Percentiles rank a stretch among this genome's conserved stretches.
phyloP scores from a whole-genome alignment of 305 asterid species.

The Rubia occidens region DNA sequence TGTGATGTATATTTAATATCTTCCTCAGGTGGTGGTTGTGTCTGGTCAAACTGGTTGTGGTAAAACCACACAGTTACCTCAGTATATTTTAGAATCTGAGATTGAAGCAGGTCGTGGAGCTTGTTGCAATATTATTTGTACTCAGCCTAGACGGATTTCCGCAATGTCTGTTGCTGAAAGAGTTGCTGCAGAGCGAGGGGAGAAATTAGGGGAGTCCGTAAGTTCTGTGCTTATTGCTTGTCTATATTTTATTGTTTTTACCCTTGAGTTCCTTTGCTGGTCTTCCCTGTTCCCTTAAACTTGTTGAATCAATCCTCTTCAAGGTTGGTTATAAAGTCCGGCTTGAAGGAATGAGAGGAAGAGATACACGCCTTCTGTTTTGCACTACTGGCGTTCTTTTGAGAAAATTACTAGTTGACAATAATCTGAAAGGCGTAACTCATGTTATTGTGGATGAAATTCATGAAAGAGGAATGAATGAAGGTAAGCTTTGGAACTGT shows the following conservation, averaged over 20 bases:
- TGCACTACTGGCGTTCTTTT: slow-evolving; percentile 84
- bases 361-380: slow-evolving; percentile 86
- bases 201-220: slow-evolving; percentile 80
- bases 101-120: slow-evolving; percentile 73
- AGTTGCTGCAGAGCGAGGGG: slow-evolving; percentile 95
- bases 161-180: slow-evolving; percentile 89
- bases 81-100: slow-evolving; percentile 77
- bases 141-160: slow-evolving; percentile 93
- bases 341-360: slow-evolving; percentile 91
- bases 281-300: slow-evolving; percentile 8
- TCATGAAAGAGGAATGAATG: slow-evolving; percentile 98
- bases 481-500: slow-evolving; percentile 40
- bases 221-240: slow-evolving; percentile 30
- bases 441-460: slow-evolving; percentile 90
- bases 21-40: slow-evolving; percentile 72
- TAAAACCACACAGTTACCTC: slow-evolving; percentile 90
- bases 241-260: slow-evolving; percentile 7
- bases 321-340: slow-evolving; percentile 96
- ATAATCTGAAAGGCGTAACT: slow-evolving; percentile 72
- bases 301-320: slow-evolving; percentile 15
- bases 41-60: slow-evolving; percentile 98
- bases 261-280: slow-evolving; percentile 11
- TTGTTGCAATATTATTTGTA: slow-evolving; percentile 77
- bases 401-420: slow-evolving; percentile 78
- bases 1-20: slow-evolving; percentile 15